These are phyloP conservation scores for Cyclotella cryptica DNA, from an alignment of 108 stramenopile species.

Conservation along the genomic window DNA sequence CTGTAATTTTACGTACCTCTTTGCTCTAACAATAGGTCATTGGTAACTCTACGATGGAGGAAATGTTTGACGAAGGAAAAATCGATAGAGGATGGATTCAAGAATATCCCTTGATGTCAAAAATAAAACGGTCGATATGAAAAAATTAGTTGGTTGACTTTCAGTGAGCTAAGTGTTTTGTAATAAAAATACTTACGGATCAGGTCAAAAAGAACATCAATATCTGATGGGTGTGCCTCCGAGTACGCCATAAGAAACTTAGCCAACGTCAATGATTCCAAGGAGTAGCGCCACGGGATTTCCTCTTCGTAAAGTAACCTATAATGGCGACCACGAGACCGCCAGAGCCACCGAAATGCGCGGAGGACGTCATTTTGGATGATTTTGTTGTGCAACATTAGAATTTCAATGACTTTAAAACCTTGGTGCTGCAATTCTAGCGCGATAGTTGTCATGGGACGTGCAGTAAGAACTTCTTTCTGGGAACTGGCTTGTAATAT, in stretches of 20 bases:
- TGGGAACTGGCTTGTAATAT: slow-evolving; percentile 22
- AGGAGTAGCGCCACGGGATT: slow-evolving; percentile 74
- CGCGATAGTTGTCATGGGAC: slow-evolving; percentile 71
- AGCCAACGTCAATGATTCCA: slow-evolving; percentile 74
- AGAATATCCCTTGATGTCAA: slow-evolving; percentile 54
- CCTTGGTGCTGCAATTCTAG: slow-evolving; percentile 85
- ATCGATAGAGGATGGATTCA: slow-evolving; percentile 76
- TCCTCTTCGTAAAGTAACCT: slow-evolving; percentile 83
- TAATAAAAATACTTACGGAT: slow-evolving; percentile 40
- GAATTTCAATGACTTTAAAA: slow-evolving; percentile 65
- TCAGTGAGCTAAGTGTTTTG: not conserved
- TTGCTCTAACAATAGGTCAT: slow-evolving; percentile 45
- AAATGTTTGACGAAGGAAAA: slow-evolving; percentile 69
- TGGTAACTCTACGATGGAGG: slow-evolving; percentile 59
- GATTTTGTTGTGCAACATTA: slow-evolving; percentile 57
- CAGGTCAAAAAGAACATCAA: slow-evolving; percentile 89
- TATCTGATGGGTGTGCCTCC: slow-evolving; percentile 60
- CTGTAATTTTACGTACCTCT: slow-evolving; percentile 23
- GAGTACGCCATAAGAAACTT: slow-evolving; percentile 80
- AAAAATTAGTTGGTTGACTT: not conserved
- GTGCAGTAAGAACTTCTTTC: slow-evolving; percentile 15
- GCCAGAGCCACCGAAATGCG: slow-evolving; percentile 88
- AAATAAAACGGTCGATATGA: not conserved
- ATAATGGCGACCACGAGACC: slow-evolving; percentile 83
- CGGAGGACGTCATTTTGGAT: slow-evolving; percentile 82